These are phyloP conservation scores for Xerocomellus chrysenteron DNA, from an alignment of 768 basidiomycete species.

Conservation along the genomic window DNA sequence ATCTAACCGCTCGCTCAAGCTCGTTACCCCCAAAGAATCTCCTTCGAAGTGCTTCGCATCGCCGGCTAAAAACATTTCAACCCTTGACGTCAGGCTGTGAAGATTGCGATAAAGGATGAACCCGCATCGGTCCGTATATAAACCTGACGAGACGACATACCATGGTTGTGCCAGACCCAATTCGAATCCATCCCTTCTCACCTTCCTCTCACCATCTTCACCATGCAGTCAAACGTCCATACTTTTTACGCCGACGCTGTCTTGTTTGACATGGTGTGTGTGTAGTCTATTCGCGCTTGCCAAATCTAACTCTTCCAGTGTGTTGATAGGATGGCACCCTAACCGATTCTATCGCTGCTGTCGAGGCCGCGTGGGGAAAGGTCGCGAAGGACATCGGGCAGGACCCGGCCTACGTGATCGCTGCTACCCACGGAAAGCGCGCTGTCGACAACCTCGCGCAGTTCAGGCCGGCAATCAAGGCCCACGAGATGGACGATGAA, in stretches of 20 bases:
- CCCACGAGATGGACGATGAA: constrained; percentile 56
- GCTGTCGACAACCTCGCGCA: constrained; percentile 70
- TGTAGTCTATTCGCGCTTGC: neutral
- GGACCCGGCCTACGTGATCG: constrained; percentile 66
- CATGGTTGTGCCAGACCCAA: constrained; percentile 9
- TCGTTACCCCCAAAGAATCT: constrained; percentile 5
- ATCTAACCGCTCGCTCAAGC: constrained; percentile 3
- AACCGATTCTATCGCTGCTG: constrained; percentile 71
- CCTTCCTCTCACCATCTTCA: neutral
- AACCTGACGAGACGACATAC: constrained; percentile 5
- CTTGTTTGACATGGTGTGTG: constrained; percentile 63
- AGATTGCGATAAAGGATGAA: constrained; percentile 3
- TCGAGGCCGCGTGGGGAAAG: constrained; percentile 74
- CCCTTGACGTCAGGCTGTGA: constrained; percentile 32
- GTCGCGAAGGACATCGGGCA: constrained; percentile 69
- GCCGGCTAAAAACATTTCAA: neutral
- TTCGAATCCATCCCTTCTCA: constrained; percentile 3
- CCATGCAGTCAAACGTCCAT: constrained; percentile 27
- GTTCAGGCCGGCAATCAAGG: constrained; percentile 56
- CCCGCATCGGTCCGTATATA: constrained; percentile 19
- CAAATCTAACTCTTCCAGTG: constrained; percentile 26
- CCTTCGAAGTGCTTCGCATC: neutral
- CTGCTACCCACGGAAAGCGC: constrained; percentile 76
- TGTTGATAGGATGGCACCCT: constrained; percentile 60
- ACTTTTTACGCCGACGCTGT: constrained; percentile 56